These are phyloP conservation scores for Sugiyamaella japonica DNA, from an alignment of 1,139 yeast species.

Conservation along the genomic window DNA sequence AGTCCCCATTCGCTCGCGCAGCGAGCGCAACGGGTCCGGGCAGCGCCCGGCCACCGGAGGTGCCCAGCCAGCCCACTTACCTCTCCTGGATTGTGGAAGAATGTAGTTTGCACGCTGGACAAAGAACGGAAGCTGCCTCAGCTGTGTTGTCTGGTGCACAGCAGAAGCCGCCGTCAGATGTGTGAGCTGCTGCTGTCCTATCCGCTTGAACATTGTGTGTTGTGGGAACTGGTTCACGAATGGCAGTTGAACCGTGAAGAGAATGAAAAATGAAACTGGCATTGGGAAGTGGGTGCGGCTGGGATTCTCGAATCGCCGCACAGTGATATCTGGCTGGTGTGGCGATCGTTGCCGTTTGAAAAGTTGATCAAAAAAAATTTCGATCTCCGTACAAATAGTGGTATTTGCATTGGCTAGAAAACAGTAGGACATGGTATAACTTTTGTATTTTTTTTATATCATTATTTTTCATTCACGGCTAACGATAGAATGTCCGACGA, in stretches of 20 bases:
- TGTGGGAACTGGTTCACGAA: background rate
- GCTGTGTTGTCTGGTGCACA: background rate
- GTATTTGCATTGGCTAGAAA: background rate
- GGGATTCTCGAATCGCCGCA: background rate
- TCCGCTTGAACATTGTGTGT: constrained; percentile 8
- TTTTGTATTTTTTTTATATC: background rate
- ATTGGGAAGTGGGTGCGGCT: background rate
- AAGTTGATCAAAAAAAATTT: constrained; percentile 5
- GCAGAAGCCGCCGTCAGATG: background rate
- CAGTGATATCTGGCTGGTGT: background rate
- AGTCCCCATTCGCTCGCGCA: background rate
- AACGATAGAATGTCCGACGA: constrained; percentile 13
- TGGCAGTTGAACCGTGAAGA: background rate
- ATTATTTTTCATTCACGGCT: background rate
- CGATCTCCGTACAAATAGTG: constrained; percentile 6
- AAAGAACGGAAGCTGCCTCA: constrained; percentile 8
- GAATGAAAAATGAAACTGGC: constrained; percentile 5
- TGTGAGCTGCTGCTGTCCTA: constrained; percentile 9
- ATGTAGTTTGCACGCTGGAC: constrained; percentile 13
- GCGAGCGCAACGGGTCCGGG: too few species aligned
- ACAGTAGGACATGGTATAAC: background rate
- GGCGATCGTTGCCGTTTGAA: constrained; percentile 4
- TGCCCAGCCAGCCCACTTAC: constrained; percentile 2
- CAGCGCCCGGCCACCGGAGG: too few species aligned
- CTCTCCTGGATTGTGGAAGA: constrained; percentile 11